These are phyloP conservation scores for Purpureocillium lavendulum DNA, from an alignment of 2,329 filamentous ascomycete species.

Conservation along the genomic window DNA sequence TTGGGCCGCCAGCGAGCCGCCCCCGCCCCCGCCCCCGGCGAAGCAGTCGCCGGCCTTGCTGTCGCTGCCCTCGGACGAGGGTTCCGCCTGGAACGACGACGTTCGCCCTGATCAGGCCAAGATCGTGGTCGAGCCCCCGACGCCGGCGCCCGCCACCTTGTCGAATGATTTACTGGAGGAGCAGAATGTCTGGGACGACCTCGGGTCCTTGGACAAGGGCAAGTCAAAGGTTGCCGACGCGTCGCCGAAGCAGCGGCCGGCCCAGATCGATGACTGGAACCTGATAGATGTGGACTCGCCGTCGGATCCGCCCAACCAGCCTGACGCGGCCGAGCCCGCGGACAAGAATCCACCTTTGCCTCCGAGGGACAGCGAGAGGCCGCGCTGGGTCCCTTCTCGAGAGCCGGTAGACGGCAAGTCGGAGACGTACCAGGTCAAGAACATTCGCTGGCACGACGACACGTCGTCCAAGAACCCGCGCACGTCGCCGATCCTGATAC, in stretches of 20 bases:
- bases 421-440: constrained; percentile 90
- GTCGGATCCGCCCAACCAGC: constrained; percentile 8
- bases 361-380: constrained; percentile 21
- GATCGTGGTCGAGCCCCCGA: constrained; percentile 10
- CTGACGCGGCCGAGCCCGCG: constrained; percentile 2
- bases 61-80: constrained; percentile 28
- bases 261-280: constrained; percentile 39
- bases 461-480: constrained; percentile 52
- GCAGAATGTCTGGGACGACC: constrained; percentile 42
- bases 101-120: constrained; percentile 12
- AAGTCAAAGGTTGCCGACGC: constrained; percentile 27
- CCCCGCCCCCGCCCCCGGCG: constrained; percentile 16
- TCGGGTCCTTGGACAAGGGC: constrained; percentile 29
- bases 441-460: constrained; percentile 74
- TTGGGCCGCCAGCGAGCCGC: constrained; percentile 14
- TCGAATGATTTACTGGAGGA: constrained; percentile 29
- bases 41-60: constrained; percentile 22
- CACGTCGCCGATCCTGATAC: constrained; percentile 78
- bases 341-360: constrained; percentile 28
- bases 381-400: constrained; percentile 29
- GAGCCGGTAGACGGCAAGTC: constrained; percentile 36
- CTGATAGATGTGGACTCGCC: constrained; percentile 36
- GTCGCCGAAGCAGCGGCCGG: constrained; percentile 9
- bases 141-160: constrained; percentile 13
- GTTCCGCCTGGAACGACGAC: constrained; percentile 33